These are phyloP conservation scores for Nicotiana paniculata DNA, from an alignment of 257 asterid species.

Conservation along the genomic window DNA sequence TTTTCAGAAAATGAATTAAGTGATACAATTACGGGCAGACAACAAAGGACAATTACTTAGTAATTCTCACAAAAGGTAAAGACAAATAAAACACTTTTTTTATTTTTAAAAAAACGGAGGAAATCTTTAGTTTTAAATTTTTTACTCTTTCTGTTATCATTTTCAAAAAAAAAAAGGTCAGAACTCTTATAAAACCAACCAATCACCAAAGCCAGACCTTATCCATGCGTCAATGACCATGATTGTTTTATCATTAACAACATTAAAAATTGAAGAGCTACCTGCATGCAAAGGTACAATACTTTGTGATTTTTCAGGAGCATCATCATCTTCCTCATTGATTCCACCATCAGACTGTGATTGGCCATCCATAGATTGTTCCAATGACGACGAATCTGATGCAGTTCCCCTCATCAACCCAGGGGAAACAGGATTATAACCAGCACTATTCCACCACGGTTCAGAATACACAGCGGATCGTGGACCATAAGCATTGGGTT, in stretches of 20 bases:
- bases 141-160: no score
- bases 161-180: not conserved
- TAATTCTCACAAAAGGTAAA: not conserved
- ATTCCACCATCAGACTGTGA: constrained; percentile 61
- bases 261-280: constrained; percentile 15
- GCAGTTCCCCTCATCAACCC: constrained; percentile 41
- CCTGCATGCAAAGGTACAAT: constrained; percentile 37
- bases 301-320: constrained; percentile 40
- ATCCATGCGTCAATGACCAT: not conserved
- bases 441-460: constrained; percentile 48
- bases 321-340: constrained; percentile 55
- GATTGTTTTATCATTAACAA: not conserved
- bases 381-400: constrained; percentile 69
- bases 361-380: constrained; percentile 58
- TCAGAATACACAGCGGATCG: constrained; percentile 37
- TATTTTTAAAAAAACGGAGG: no score
- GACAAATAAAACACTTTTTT: not conserved
- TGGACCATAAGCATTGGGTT: constrained; percentile 28
- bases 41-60: not conserved
- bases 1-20: not conserved
- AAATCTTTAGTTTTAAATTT: no score
- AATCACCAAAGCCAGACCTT: not conserved
- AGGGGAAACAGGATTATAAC: constrained; percentile 33
- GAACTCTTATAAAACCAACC: not conserved
- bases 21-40: not conserved